A percentile compares a stretch with the other conserved stretches of the same genome.
Evolutionary conservation across 495 filamentous ascomycete species (phyloP).

Genomic region (Talaromyces trachyspermus): DNA sequence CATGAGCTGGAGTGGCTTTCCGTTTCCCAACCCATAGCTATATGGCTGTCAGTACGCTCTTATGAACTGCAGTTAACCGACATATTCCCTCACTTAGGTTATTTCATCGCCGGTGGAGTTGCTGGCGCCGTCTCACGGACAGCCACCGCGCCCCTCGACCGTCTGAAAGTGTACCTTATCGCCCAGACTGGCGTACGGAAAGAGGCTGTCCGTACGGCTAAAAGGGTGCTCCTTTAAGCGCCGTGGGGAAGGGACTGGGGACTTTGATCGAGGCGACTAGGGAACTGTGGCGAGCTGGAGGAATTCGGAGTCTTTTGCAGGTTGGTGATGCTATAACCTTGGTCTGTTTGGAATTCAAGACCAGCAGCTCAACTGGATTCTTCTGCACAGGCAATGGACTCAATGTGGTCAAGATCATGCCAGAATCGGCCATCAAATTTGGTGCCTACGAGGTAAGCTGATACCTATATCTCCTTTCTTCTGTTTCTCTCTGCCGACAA

Average conservation of each 20-base stretch:
- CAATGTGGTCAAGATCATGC: conserved; percentile 96
- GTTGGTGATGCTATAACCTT: too few species aligned
- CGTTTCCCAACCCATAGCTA: conserved; percentile 38
- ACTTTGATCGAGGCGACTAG: conserved; percentile 65
- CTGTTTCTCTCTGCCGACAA: conserved; percentile 13
- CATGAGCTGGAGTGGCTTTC: conserved; percentile 39
- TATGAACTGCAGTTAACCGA: conserved; percentile 54
- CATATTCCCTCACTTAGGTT: conserved; percentile 71
- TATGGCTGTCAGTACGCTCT: conserved; percentile 43
- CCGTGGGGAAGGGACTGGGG: conserved; percentile 55
- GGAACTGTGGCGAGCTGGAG: conserved; percentile 77
- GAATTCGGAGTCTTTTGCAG: conserved; percentile 87
- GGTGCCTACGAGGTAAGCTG: conserved; percentile 83
- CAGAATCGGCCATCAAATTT: conserved; percentile 95
- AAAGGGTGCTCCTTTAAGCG: conserved; percentile 58
- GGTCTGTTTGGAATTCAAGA: too few species aligned
- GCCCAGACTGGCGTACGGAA: conserved; percentile 66
- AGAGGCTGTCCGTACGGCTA: conserved; percentile 57
- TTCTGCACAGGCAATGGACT: conserved; percentile 75
- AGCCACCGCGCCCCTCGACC: conserved; percentile 90
- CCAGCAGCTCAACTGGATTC: conserved; percentile 24
- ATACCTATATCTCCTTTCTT: too few species aligned
- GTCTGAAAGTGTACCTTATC: conserved; percentile 94
- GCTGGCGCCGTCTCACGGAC: conserved; percentile 90
- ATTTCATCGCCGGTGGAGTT: conserved; percentile 90